Percentiles rank a stretch among this genome's conserved stretches.
These are phyloP conservation scores for Carex littledalei DNA, from an alignment of 176 grass and related monocot genomes.

Conservation along the genomic window DNA sequence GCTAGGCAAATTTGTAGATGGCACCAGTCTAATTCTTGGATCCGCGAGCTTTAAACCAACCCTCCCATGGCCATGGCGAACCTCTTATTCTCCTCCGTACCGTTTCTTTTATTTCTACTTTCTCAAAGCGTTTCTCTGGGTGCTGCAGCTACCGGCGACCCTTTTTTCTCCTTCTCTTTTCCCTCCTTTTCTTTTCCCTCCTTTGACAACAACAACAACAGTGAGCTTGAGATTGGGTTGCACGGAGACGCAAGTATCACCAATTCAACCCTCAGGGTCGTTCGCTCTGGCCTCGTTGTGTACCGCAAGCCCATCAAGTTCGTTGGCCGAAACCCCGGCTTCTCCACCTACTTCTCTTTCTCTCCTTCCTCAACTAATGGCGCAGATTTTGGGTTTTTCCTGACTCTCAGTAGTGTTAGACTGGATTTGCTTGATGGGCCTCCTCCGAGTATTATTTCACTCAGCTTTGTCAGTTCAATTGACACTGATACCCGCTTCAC, in stretches of 20 bases:
- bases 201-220: constrained; percentile 31
- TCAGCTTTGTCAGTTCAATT: constrained; percentile 19
- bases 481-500: not conserved
- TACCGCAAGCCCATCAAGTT: constrained; percentile 43
- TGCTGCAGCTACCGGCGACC: not conserved
- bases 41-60: too few species aligned
- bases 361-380: constrained; percentile 23
- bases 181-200: constrained; percentile 46
- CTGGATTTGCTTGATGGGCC: not conserved
- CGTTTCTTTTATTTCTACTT: not conserved
- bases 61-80: too few species aligned
- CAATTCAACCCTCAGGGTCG: constrained; percentile 26
- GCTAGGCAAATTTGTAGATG: too few species aligned
- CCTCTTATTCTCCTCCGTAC: not conserved
- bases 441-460: constrained; percentile 19
- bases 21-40: too few species aligned
- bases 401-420: constrained; percentile 19
- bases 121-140: not conserved
- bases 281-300: constrained; percentile 36
- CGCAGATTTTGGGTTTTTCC: constrained; percentile 42
- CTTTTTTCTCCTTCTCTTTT: not conserved
- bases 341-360: constrained; percentile 87
- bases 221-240: constrained; percentile 37
- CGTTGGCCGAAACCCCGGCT: constrained; percentile 13
- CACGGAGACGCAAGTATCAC: constrained; percentile 32